phyloP scores from a whole-genome alignment of 495 filamentous ascomycete species.

The Polyplosphaeria fusca region DNA sequence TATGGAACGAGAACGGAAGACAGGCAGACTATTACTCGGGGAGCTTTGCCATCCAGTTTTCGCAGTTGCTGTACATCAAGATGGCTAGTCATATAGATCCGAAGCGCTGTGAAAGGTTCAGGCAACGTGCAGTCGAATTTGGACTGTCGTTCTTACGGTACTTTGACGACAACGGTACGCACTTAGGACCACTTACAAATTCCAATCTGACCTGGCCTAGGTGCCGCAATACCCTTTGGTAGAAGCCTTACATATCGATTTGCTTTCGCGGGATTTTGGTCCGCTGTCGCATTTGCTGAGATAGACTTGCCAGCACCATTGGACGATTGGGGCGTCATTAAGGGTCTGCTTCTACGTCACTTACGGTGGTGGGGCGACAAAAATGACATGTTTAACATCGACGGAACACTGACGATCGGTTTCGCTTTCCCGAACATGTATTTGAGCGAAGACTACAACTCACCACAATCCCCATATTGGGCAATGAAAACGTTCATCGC shows the following conservation, averaged over 20 bases:
- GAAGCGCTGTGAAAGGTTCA: constrained; percentile 5
- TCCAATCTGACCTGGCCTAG: background rate
- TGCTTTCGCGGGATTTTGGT: constrained; percentile 19
- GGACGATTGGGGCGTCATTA: constrained; percentile 8
- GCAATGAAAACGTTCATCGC: constrained; percentile 20
- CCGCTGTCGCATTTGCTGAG: constrained; percentile 9
- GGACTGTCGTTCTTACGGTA: constrained; percentile 10
- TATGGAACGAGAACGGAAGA: constrained; percentile 15
- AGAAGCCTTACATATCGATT: constrained; percentile 22
- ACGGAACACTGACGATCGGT: constrained; percentile 21
- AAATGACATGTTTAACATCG: constrained; percentile 19
- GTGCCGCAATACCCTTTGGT: constrained; percentile 19
- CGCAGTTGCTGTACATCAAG: constrained; percentile 12
- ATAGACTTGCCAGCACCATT: constrained; percentile 1
- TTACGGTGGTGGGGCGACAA: constrained; percentile 20
- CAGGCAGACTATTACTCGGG: constrained; percentile 27
- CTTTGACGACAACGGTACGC: constrained; percentile 13
- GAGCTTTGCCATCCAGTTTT: constrained; percentile 24
- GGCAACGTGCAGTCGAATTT: background rate
- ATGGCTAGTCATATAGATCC: constrained; percentile 19
- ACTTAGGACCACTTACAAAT: background rate
- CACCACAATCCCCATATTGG: constrained; percentile 22
- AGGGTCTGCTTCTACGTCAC: constrained; percentile 18
- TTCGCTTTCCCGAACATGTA: constrained; percentile 24
- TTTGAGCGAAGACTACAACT: constrained; percentile 25